Evolutionary conservation across 441 rosid species (phyloP), one percentile per base, ranked within the genome.

Genomic region (Corymbia citriodora): DNA sequence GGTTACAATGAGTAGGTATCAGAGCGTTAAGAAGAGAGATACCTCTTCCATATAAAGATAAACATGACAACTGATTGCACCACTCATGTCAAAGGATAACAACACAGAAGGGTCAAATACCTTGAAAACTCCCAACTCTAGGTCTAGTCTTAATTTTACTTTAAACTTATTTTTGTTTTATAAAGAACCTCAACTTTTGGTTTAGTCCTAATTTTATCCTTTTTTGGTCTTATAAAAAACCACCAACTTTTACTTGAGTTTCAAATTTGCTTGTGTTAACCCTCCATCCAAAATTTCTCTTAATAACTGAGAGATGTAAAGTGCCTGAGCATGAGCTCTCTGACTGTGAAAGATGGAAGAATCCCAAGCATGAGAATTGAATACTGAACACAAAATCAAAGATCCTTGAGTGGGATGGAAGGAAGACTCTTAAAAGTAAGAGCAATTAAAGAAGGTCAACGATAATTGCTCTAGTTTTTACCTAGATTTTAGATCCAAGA

Each of bases 381-480:
- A 57, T 57, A 23, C 0, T 2, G 1, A 57, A 27, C 25, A 57
- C 63, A 57, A 23, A 57, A 57, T 57, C 0, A 0, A 57, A 0
- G n/a, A 23, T 57, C 6, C 63, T 57, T 2, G 0, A 23, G 63
- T 57, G 63, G 21, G 63, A 57, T 23, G 63, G 63, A 57, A 57
- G 63, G 23, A 57, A 9, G 6, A 57, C 63, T 10, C 29, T 57
- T 9, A 57, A 57, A 57, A 23, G 29, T 33, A 57, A 57, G 13
- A 57, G 63, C 29, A 23, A 57, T 33, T 33, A 57, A 9, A 57
- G 63, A 57, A 57, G 63, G 63, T 57, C 63, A 57, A 23, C 63
- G 12, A 27, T 57, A 57, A 57, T 10, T 57, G 23, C 63, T 57
- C 9, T 57, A 23, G 23, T 57, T 57, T 57, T 23, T 4, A 57